Base-by-base conservation (phyloP, 208 protist genomes). In the Acanthamoeba castellanii region DNA sequence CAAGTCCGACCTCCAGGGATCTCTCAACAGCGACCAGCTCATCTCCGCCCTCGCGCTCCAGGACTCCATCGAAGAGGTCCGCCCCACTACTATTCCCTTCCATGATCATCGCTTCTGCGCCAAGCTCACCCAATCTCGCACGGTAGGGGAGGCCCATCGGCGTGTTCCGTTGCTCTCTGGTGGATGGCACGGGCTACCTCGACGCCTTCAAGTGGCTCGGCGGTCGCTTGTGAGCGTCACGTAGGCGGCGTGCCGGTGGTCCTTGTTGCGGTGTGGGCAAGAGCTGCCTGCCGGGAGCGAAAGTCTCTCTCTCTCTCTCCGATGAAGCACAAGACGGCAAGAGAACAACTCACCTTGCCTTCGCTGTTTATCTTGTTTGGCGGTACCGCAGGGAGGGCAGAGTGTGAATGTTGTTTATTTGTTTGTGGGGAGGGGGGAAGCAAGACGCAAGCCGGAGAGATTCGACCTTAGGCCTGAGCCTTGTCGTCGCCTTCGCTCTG, bases 171-270 rank as follows among this genome's bases (percentile, higher is more conserved):
- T 90, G 52, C 82, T 90, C 82, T 25, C 55, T 90, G 9, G 82
- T 90, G 55, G 82, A 90, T 30, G 82, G 82, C 82, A 90, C 82
- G 82, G 82, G 82, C 50, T 90, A 90, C 82, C 30, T 90, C 18
- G 82, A 90, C 32, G 82, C 82, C 27, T 90, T 90, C 50, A 90
- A 66, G 30, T 90, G 82, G 82, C 57, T 90, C 30, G 45, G 82
- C 32, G 50, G 32, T 42, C 52, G 30, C 37, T 25, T 90, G 30
- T 90, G 47, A 90, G 16, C 25, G 52, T 57, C 52, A 20, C 16
- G 52, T 13, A 2, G 5, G 5, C 6, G 42, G 42, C 42, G 42
- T 47, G 42, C 42, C 42, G 42, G 42, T 9, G 42, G 42, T 47
- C 42, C 42, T 47, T 47, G 42, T 47, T 74, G 25, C 22, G 66